These are phyloP conservation scores for Adansonia rubrostipa DNA, from an alignment of 441 rosid genomes.

Conservation along the genomic window DNA sequence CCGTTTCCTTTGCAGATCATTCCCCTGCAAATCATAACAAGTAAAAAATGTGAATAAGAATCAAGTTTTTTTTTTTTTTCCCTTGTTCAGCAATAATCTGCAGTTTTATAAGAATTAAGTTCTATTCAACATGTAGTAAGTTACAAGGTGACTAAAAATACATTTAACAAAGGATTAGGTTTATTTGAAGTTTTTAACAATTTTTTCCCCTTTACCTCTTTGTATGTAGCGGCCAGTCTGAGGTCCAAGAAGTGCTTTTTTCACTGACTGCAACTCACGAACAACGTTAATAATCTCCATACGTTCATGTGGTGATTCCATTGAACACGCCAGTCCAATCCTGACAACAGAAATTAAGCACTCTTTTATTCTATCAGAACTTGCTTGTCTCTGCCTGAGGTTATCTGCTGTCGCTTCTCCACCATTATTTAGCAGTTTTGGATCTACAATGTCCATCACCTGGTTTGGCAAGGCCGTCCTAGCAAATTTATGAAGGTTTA, in stretches of 20 bases:
- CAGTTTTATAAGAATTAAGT: not conserved
- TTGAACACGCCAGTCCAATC: constrained; percentile 25
- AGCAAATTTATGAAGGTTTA: constrained; percentile 11
- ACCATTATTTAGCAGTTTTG: constrained; percentile 12
- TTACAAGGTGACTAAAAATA: not conserved
- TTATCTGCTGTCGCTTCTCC: not conserved
- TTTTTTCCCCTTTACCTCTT: not conserved
- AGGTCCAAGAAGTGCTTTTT: not conserved
- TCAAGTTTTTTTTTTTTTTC: no score
- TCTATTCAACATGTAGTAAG: not conserved
- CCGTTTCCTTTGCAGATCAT: not conserved
- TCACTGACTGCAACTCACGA: not conserved
- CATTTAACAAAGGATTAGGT: not conserved
- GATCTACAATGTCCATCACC: constrained; percentile 22
- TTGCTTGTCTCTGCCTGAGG: not conserved
- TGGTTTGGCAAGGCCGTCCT: constrained; percentile 8
- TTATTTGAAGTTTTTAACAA: not conserved
- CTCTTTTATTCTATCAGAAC: not conserved
- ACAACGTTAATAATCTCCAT: constrained; percentile 14
- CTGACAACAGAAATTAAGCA: not conserved
- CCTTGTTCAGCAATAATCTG: not conserved
- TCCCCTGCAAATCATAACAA: not conserved
- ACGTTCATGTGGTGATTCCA: constrained; percentile 15
- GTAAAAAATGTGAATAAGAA: not conserved
- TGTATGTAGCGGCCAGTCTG: not conserved